A percentile compares a stretch with the other conserved stretches of the same genome.
phyloP scores from a whole-genome alignment of 441 rosid species.

The Populus tomentosa region DNA sequence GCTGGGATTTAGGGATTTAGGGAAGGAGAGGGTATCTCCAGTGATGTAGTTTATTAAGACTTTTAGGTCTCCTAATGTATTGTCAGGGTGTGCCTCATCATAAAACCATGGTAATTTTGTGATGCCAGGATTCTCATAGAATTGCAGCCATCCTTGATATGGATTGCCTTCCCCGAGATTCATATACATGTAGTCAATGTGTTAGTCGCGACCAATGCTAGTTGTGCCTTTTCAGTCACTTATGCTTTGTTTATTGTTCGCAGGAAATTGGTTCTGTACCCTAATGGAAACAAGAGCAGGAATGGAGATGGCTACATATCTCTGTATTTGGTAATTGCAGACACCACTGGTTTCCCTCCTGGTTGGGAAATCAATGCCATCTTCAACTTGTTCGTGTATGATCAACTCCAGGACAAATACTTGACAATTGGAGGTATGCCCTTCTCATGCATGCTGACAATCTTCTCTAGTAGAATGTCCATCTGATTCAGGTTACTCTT shows the following conservation, averaged over 20 bases:
- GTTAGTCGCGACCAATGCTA: not conserved
- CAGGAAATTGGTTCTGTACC: conserved; percentile 25
- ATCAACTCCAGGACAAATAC: conserved; percentile 19
- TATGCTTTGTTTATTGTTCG: not conserved
- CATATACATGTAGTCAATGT: not conserved
- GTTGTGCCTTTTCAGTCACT: not conserved
- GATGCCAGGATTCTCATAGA: not conserved
- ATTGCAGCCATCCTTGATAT: not conserved
- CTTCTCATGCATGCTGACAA: not conserved
- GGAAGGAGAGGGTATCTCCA: not conserved
- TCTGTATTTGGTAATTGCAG: conserved; percentile 32
- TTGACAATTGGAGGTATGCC: not conserved
- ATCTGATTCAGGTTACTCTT: not conserved
- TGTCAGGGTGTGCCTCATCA: not conserved
- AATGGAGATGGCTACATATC: conserved; percentile 30
- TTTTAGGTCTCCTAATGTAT: not conserved
- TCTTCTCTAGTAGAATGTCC: not conserved
- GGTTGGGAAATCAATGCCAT: conserved; percentile 40
- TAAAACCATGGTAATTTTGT: not conserved
- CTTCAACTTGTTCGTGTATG: conserved; percentile 35
- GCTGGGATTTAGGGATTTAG: no score
- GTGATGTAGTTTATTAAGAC: not conserved
- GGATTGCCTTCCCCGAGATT: no score
- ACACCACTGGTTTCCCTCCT: conserved; percentile 9
- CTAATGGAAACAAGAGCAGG: conserved; percentile 27